A percentile compares a stretch with the other conserved stretches of the same genome.
Evolutionary conservation across 495 filamentous ascomycete species (phyloP).

Genomic region (Choiromyces venosus): DNA sequence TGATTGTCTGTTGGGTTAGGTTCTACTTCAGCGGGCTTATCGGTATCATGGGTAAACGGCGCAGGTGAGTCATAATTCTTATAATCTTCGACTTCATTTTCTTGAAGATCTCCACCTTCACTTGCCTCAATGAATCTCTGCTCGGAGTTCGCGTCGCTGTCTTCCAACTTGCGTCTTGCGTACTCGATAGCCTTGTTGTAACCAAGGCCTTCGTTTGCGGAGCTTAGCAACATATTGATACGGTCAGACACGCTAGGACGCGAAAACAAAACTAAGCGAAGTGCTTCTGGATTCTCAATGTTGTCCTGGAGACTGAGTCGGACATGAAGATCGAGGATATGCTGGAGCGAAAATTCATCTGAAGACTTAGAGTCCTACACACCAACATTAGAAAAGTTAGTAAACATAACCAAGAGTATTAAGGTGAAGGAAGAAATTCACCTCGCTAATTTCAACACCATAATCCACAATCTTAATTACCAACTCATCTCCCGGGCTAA

Average conservation of each 20-base stretch:
- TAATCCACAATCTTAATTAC: conserved; percentile 39
- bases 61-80: conserved; percentile 13
- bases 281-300: conserved; percentile 32
- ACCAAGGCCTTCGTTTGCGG: conserved; percentile 32
- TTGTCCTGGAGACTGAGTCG: conserved; percentile 37
- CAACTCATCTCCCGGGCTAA: conserved; percentile 30
- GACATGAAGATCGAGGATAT: conserved; percentile 39
- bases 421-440: conserved; percentile 20
- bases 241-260: conserved; percentile 28
- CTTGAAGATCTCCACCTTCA: conserved; percentile 12
- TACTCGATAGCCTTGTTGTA: conserved; percentile 20
- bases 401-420: not conserved
- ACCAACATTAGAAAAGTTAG: conserved; percentile 14
- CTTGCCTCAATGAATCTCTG: conserved; percentile 16
- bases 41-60: conserved; percentile 6
- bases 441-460: conserved; percentile 41
- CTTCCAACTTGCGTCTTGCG: conserved; percentile 6
- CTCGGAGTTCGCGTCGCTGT: conserved; percentile 30
- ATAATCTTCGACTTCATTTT: conserved; percentile 21
- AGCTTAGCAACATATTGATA: conserved; percentile 27
- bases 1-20: conserved; percentile 18
- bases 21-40: conserved; percentile 26
- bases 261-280: conserved; percentile 26
- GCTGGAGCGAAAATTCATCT: conserved; percentile 35
- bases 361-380: conserved; percentile 38